Evolutionary conservation across 2,329 filamentous ascomycete genomes (phyloP).

Genomic region (Aureobasidium uvarum): DNA sequence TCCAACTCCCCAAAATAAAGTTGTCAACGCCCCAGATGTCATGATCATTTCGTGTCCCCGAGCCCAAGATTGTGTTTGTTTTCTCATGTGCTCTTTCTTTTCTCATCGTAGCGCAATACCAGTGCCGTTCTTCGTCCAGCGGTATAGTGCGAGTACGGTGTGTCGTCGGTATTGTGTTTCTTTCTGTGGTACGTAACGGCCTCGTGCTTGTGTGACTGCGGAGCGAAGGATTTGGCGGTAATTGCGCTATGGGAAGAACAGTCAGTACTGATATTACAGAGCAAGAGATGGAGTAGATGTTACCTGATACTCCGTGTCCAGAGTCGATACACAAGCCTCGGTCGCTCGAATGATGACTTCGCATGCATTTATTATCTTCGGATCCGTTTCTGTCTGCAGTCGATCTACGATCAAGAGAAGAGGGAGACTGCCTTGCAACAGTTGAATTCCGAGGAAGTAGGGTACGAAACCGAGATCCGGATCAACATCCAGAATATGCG

Average conservation of each 20-base stretch:
- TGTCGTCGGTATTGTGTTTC: slow-evolving; percentile 25
- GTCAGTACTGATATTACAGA: neutral
- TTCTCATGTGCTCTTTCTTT: neutral
- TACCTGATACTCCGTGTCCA: slow-evolving; percentile 26
- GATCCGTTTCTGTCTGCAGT: slow-evolving; percentile 26
- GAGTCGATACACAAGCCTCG: slow-evolving; percentile 24
- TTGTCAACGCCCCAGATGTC: neutral
- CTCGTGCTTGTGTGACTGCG: slow-evolving; percentile 25
- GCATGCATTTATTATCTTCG: slow-evolving; percentile 25
- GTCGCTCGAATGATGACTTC: slow-evolving; percentile 27
- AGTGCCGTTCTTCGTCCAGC: slow-evolving; percentile 25
- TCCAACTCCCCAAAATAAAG: neutral
- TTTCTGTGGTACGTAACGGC: slow-evolving; percentile 26
- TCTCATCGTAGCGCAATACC: slow-evolving; percentile 20
- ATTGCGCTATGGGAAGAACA: neutral
- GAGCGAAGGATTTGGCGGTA: slow-evolving; percentile 24
- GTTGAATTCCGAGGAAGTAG: slow-evolving; percentile 25
- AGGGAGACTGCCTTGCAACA: slow-evolving; percentile 23
- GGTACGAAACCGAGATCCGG: slow-evolving; percentile 25
- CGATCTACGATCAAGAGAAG: slow-evolving; percentile 26
- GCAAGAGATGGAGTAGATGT: neutral
- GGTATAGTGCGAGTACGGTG: slow-evolving; percentile 24
- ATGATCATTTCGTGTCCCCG: neutral
- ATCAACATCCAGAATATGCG: slow-evolving; percentile 23
- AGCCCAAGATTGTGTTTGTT: neutral